These are phyloP conservation scores for Gyromitra esculenta DNA, from an alignment of 2,329 filamentous ascomycete genomes.

Conservation along the genomic window DNA sequence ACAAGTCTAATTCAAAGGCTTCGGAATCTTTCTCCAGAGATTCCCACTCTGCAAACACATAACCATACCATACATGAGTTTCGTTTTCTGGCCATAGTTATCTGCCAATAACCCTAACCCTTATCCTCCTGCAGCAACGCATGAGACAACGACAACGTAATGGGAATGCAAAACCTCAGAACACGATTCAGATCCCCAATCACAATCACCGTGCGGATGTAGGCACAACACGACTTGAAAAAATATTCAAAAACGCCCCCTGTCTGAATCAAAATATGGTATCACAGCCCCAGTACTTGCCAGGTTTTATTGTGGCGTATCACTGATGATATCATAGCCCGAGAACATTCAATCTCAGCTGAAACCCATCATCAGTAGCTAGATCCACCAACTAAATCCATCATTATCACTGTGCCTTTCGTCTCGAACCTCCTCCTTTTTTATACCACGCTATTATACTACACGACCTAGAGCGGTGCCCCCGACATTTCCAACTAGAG, in stretches of 20 bases:
- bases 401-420: background rate
- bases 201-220: background rate
- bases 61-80: too few species aligned
- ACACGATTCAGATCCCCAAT: too few species aligned
- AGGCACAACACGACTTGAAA: background rate
- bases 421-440: background rate
- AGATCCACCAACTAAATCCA: background rate
- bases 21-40: too few species aligned
- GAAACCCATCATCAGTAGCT: background rate
- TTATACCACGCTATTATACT: background rate
- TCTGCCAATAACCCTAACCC: background rate
- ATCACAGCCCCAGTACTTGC: background rate
- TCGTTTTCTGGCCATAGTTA: background rate
- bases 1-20: too few species aligned
- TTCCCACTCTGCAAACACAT: too few species aligned
- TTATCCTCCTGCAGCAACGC: background rate
- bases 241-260: background rate
- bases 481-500: background rate
- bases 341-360: background rate
- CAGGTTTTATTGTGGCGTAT: background rate
- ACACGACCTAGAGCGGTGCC: background rate
- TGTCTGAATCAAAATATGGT: background rate
- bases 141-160: background rate
- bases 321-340: slow-evolving; percentile 1
- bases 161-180: background rate